Base-by-base conservation (phyloP, 2,329 filamentous ascomycete genomes). In the Microdochium bolleyi region DNA sequence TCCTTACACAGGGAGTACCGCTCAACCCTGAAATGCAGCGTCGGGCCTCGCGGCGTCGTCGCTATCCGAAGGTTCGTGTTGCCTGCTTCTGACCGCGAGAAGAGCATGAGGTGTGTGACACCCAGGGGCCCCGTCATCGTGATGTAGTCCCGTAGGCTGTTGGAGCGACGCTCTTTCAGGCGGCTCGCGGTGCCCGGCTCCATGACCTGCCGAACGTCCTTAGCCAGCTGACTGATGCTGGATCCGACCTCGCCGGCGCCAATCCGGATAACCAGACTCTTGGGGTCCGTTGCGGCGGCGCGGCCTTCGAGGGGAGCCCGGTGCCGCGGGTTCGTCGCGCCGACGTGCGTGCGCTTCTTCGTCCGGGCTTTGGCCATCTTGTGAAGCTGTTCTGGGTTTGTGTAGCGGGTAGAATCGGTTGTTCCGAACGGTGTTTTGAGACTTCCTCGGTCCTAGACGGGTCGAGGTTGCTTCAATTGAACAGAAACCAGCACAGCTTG, bases 241-340 rank as follows among this genome's bases (percentile, higher is more conserved):
- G 89, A 83, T 54, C 94, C 94, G 51, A 99, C 90, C 67, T 96
- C 89, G 63, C 91, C 88, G 61, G 92, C 92, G 62, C 94, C 94
- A 63, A 96, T 92, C 61, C 94, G 89, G 70, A 99, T 96, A 54
- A 99, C 92, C 92, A 99, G 96, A 68, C 88, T 95, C 78, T 96
- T 96, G 32, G 94, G 94, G 51, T 84, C 79, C 58, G 84, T 83
- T 51, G 80, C 77, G 24, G 84, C 80, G 54, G 82, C 79, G 69
- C 84, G 83, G 53, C 82, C 78, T 46, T 77, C 74, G 63, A 76
- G 58, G 57, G 73, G 61, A 62, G 75, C 62, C 61, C 78, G 73
- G 56, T 75, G 70, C 61, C 81, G 80, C 51, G 80, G 79, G 60
- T 82, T 82, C 56, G 76, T 79, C 50, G 85, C 82, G 55, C 85